Evolutionary conservation across 2,329 filamentous ascomycete species (phyloP).

Genomic region (Botryosphaeria dothidea): DNA sequence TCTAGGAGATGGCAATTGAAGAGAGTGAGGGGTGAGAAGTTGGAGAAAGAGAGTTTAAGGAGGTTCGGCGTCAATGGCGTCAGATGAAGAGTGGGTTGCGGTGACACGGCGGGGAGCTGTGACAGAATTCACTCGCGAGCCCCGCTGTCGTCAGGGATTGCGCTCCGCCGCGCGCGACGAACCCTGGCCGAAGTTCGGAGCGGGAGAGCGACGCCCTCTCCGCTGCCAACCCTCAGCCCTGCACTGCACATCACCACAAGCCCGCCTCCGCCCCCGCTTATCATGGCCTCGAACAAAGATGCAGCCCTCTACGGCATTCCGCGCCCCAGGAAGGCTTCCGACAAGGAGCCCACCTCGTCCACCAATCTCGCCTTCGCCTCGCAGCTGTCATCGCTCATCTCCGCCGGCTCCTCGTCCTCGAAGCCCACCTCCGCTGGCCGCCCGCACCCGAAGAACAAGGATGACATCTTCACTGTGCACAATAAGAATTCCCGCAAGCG

Average conservation of each 20-base stretch:
- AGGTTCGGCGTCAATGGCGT: conserved; percentile 8
- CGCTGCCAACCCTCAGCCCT: neutral
- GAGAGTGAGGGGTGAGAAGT: neutral
- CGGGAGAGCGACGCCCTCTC: neutral
- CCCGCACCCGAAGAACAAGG: conserved; percentile 59
- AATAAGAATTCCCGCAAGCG: conserved; percentile 65
- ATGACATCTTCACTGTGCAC: conserved; percentile 68
- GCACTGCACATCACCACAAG: neutral
- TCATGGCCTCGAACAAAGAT: conserved; percentile 46
- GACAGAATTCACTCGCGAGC: conserved; percentile 10
- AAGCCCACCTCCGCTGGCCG: conserved; percentile 50
- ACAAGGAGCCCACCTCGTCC: conserved; percentile 68
- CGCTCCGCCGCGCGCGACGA: neutral
- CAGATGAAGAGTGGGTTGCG: conserved; percentile 9
- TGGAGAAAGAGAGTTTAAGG: neutral
- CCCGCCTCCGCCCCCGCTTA: neutral
- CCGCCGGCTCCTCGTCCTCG: conserved; percentile 51
- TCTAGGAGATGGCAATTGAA: neutral
- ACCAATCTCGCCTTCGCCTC: conserved; percentile 83
- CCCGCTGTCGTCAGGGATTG: conserved; percentile 12
- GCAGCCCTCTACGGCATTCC: conserved; percentile 75
- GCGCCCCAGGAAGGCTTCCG: conserved; percentile 63
- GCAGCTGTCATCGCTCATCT: conserved; percentile 79
- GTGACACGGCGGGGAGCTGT: conserved; percentile 10
- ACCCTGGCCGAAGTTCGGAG: conserved; percentile 1